phyloP scores from a whole-genome alignment of 148 eudicot genomes.

The Fagopyrum tataricum region DNA sequence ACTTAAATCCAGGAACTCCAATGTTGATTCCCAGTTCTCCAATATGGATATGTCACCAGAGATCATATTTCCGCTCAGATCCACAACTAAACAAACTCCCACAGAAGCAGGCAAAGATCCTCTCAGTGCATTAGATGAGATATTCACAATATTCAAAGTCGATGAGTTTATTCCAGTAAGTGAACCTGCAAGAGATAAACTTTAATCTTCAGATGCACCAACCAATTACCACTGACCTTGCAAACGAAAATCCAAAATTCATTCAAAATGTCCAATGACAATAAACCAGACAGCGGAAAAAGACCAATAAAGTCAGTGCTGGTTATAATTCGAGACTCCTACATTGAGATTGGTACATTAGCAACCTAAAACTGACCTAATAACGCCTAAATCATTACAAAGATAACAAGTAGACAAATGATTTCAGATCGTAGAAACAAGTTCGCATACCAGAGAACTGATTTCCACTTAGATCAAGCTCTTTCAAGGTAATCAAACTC shows the following conservation, averaged over 20 bases:
- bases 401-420: too few species aligned
- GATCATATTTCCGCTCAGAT: slow-evolving; percentile 50
- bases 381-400: too few species aligned
- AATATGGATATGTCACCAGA: slow-evolving; percentile 10
- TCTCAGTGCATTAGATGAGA: slow-evolving; percentile 46
- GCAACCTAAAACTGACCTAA: too few species aligned
- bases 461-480: slow-evolving; percentile 85
- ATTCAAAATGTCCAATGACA: too few species aligned
- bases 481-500: slow-evolving; percentile 45
- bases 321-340: too few species aligned
- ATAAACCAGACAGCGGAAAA: too few species aligned
- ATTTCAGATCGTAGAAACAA: neutral
- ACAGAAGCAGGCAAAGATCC: slow-evolving; percentile 47
- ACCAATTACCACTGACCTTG: too few species aligned
- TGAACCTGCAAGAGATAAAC: slow-evolving; percentile 49
- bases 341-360: too few species aligned
- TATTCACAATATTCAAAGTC: slow-evolving; percentile 45
- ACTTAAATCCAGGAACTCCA: too few species aligned
- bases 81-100: slow-evolving; percentile 45
- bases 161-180: slow-evolving; percentile 66
- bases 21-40: too few species aligned
- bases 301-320: too few species aligned
- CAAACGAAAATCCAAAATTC: too few species aligned
- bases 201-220: slow-evolving; percentile 15
- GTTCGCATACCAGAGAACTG: slow-evolving; percentile 67